phyloP scores from a whole-genome alignment of 768 basidiomycete species.

The Xerocomellus chrysenteron region DNA sequence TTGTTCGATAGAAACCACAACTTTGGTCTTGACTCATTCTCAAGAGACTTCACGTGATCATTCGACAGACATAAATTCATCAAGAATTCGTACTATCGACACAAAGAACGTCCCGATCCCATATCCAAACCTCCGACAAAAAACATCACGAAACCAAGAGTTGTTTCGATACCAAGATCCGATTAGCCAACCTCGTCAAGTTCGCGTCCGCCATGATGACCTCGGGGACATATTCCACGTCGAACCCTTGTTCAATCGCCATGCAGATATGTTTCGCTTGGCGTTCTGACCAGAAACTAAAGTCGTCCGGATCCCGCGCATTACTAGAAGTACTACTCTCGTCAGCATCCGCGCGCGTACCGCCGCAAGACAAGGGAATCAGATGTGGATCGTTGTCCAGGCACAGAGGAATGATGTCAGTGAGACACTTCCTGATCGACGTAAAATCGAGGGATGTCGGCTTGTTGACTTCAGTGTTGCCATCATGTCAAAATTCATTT shows the following conservation, averaged over 20 bases:
- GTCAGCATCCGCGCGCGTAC: conserved; percentile 17
- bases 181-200: conserved; percentile 75
- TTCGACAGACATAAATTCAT: background rate
- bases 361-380: conserved; percentile 67
- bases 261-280: conserved; percentile 89
- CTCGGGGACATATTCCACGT: conserved; percentile 84
- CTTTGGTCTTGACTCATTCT: no score
- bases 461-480: conserved; percentile 57
- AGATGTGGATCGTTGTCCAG: conserved; percentile 84
- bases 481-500: background rate
- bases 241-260: conserved; percentile 78
- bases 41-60: background rate
- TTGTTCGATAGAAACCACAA: background rate
- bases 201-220: conserved; percentile 95
- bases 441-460: conserved; percentile 62
- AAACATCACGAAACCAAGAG: conserved; percentile 37
- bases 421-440: conserved; percentile 64
- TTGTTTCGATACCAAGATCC: conserved; percentile 77
- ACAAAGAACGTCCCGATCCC: background rate
- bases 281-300: conserved; percentile 86
- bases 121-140: background rate
- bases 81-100: background rate
- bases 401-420: conserved; percentile 79
- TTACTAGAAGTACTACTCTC: conserved; percentile 28
- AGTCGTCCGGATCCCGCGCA: conserved; percentile 82